phyloP scores from a whole-genome alignment of 1,284 basidiomycete genomes.

The Cystobasidium pallidum region DNA sequence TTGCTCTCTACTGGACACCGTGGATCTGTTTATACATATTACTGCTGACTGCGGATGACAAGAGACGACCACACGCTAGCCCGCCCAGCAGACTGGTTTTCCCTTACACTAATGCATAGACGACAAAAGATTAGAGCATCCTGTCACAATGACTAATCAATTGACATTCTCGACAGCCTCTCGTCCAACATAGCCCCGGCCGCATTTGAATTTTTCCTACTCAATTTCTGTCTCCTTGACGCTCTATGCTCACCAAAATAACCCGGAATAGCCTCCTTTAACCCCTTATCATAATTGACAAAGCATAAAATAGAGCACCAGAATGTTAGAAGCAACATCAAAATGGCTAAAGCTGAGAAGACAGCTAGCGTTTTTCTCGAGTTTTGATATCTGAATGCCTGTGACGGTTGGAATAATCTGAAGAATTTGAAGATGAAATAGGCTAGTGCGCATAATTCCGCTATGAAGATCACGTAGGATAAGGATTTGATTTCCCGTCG shows the following conservation, averaged over 20 bases:
- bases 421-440: constrained; percentile 67
- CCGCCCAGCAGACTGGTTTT: background rate
- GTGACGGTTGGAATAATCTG: constrained; percentile 63
- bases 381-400: constrained; percentile 21
- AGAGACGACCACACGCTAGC: too few species aligned
- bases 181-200: constrained; percentile 31
- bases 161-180: constrained; percentile 34
- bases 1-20: background rate
- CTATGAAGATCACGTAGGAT: constrained; percentile 52
- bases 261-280: constrained; percentile 32
- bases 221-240: constrained; percentile 13
- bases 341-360: constrained; percentile 44
- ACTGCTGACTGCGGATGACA: background rate
- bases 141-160: constrained; percentile 28
- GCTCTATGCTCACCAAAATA: constrained; percentile 42
- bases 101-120: too few species aligned
- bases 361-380: constrained; percentile 36
- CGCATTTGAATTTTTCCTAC: constrained; percentile 17
- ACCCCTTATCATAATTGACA: constrained; percentile 42
- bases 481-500: constrained; percentile 78
- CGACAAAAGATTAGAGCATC: too few species aligned
- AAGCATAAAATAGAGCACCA: constrained; percentile 32
- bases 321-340: constrained; percentile 44
- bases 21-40: constrained; percentile 6
- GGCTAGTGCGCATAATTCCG: constrained; percentile 26